These are phyloP conservation scores for Mariannaea elegans DNA, from an alignment of 2,329 filamentous ascomycete species.

Conservation along the genomic window DNA sequence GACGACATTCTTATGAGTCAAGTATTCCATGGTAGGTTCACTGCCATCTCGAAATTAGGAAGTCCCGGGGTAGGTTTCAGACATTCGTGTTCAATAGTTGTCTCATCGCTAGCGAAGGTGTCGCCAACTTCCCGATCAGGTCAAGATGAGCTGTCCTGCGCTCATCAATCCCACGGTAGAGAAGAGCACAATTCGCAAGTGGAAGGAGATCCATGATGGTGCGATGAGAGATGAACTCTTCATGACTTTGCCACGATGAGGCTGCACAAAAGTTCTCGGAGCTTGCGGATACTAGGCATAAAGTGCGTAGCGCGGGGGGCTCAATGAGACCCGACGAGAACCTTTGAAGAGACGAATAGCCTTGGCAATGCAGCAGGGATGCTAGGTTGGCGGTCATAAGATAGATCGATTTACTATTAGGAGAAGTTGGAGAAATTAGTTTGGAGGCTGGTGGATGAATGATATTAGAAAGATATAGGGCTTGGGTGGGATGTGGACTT, in stretches of 20 bases:
- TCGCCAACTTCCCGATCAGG: conserved; percentile 38
- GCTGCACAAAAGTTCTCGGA: conserved; percentile 36
- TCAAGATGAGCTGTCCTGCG: conserved; percentile 15
- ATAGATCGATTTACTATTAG: not conserved
- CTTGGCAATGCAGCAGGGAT: conserved; percentile 27
- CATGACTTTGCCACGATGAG: conserved; percentile 12
- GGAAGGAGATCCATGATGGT: conserved; percentile 32
- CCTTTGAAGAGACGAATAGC: conserved; percentile 16
- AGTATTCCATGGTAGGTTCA: conserved; percentile 1
- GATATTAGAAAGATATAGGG: not conserved
- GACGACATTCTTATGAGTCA: conserved; percentile 6
- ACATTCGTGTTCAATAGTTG: conserved; percentile 5
- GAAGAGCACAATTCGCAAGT: conserved; percentile 29
- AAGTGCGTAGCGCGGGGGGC: conserved; percentile 8
- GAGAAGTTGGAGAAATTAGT: not conserved
- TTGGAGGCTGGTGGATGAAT: not conserved
- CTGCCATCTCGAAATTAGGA: not conserved
- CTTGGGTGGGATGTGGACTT: not conserved
- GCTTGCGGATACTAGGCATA: conserved; percentile 15
- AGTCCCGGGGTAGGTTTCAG: conserved; percentile 12
- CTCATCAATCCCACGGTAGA: conserved; percentile 18
- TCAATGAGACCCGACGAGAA: conserved; percentile 15
- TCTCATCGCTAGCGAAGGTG: conserved; percentile 21
- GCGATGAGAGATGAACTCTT: conserved; percentile 6
- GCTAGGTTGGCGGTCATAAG: not conserved